phyloP scores from a whole-genome alignment of 2,329 filamentous ascomycete genomes.

The Xylariaceae sp. region DNA sequence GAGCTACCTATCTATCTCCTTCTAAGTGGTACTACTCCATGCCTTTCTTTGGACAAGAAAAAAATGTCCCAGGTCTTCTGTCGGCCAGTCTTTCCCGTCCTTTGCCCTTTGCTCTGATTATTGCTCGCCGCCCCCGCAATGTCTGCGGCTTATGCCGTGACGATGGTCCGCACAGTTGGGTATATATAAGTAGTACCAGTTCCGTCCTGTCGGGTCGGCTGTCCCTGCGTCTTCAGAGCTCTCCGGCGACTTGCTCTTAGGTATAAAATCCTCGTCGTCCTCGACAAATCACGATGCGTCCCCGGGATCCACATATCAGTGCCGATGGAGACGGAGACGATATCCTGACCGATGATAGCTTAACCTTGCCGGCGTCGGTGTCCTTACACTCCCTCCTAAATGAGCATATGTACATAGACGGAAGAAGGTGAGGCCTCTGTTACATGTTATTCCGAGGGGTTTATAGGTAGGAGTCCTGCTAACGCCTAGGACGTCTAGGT shows the following conservation, averaged over 20 bases:
- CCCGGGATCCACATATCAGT: neutral
- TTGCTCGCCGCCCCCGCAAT: neutral
- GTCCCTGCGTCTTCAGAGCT: neutral
- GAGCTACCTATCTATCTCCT: neutral
- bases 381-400: constrained; percentile 13
- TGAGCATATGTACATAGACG: constrained; percentile 22
- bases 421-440: constrained; percentile 21
- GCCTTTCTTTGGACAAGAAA: too few relatives aligned
- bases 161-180: neutral
- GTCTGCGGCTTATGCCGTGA: neutral
- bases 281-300: neutral
- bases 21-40: too few relatives aligned
- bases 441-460: neutral
- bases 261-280: neutral
- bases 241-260: neutral
- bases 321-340: neutral
- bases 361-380: constrained; percentile 17
- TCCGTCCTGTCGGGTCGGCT: neutral
- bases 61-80: neutral
- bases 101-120: neutral
- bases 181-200: neutral
- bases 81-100: neutral
- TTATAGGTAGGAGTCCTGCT: neutral
- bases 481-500: constrained; percentile 26
- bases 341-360: constrained; percentile 6